Conservation (phyloP, 495 filamentous ascomycete species). For the Delitschia confertaspora region DNA sequence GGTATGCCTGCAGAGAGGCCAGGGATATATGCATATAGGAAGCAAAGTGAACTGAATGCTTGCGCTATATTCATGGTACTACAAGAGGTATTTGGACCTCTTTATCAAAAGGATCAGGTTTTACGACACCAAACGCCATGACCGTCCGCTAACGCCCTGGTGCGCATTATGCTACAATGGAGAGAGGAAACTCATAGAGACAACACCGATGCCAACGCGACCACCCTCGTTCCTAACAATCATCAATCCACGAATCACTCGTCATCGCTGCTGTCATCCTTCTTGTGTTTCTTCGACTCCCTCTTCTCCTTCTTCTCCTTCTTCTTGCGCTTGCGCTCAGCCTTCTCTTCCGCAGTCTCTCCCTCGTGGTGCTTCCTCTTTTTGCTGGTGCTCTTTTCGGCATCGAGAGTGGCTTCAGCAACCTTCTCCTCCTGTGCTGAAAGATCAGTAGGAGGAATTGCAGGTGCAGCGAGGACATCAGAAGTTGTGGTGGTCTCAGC, state of each 20-base stretch:
- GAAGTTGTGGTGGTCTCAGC: constrained; percentile 37
- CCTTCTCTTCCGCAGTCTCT: constrained; percentile 31
- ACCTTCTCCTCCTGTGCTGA: constrained; percentile 3
- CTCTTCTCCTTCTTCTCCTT: constrained; percentile 29
- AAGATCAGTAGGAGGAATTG: constrained; percentile 24
- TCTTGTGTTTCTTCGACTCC: constrained; percentile 30
- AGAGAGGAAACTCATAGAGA: background rate
- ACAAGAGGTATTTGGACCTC: too few relatives aligned
- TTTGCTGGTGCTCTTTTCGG: constrained; percentile 18
- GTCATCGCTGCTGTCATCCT: constrained; percentile 25
- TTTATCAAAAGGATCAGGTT: too few relatives aligned
- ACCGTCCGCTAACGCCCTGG: too few relatives aligned
- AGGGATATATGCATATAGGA: too few relatives aligned
- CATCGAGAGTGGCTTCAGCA: background rate
- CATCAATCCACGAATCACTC: constrained; percentile 8
- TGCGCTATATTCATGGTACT: too few relatives aligned
- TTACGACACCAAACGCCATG: too few relatives aligned
- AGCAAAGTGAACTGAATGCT: too few relatives aligned
- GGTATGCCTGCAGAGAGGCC: too few relatives aligned
- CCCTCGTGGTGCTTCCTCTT: constrained; percentile 35
- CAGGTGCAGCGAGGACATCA: constrained; percentile 37
- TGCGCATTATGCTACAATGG: constrained; percentile 15
- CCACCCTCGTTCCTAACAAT: background rate
- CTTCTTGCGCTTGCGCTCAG: constrained; percentile 36
- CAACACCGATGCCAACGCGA: background rate